Base-by-base conservation (phyloP, 2,329 filamentous ascomycete species). In the Fonsecaea erecta region DNA sequence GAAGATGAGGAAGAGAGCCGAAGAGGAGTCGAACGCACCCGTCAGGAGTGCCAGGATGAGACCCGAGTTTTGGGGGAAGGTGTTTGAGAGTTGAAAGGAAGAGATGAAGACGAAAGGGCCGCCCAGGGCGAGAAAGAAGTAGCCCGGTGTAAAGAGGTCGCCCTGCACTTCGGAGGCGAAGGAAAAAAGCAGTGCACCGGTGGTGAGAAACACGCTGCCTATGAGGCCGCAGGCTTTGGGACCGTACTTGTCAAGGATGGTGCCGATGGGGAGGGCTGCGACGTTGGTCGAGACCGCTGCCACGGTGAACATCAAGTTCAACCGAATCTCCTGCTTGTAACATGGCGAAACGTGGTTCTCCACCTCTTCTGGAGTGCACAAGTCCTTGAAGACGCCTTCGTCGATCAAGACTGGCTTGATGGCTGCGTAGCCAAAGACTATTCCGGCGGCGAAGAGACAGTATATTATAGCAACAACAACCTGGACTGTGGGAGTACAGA, bases 301-400 rank as follows among this genome's bases (percentile, higher is more conserved):
- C 30, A 93, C 85, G 5, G 92, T 96, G 81, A 97, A 97, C 91
- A 96, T 96, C 70, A 97, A 81, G 76, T 97, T 97, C 63, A 97
- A 84, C 65, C 82, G 75, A 61, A 86, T 75, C 70, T 86, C 84
- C 72, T 88, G 86, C 66, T 82, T 80, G 66, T 83, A 85, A 73
- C 86, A 89, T 18, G 85, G 80, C 63, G 80, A 78, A 0, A 82
- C 78, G 2, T 79, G 80, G 3, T 81, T 74, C 1, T 82, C 76
- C 21, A 86, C 63, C 73, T 86, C 83, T 54, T 84, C 76, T 60
- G 79, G 67, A 6, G 82, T 84, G 73, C 91, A 95, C 35, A 82
- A 77, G 56, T 90, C 82, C 46, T 81, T 81, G 75, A 93, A 94
- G 9, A 91, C 88, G 2, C 88, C 88, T 74, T 93, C 88, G 12